Conservation (phyloP, 108 stramenopile genomes). For the Nitzschia sp. region DNA sequence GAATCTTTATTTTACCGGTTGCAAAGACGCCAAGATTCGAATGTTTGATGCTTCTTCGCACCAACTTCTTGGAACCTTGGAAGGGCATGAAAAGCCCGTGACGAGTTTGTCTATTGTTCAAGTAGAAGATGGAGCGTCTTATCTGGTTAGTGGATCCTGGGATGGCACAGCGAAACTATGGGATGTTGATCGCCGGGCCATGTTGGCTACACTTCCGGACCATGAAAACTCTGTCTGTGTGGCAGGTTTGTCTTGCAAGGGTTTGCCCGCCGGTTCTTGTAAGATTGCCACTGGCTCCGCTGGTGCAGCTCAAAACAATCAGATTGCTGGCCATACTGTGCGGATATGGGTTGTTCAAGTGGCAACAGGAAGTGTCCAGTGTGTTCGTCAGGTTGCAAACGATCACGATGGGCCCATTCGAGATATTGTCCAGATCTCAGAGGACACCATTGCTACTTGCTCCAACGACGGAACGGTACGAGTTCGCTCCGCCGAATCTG, state of each 20-base stretch:
- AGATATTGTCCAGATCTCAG: conserved; percentile 53
- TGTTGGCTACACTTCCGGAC: conserved; percentile 58
- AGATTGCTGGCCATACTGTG: conserved; percentile 60
- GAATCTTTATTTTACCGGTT: conserved; percentile 61
- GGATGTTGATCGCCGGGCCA: conserved; percentile 41
- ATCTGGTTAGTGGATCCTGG: conserved; percentile 79
- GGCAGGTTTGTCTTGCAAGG: conserved; percentile 41
- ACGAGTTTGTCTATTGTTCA: conserved; percentile 54
- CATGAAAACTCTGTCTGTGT: conserved; percentile 88
- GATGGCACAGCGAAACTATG: conserved; percentile 87
- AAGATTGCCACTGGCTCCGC: conserved; percentile 73
- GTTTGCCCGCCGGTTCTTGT: conserved; percentile 18
- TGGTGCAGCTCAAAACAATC: conserved; percentile 71
- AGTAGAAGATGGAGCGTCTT: conserved; percentile 8
- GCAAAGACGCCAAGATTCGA: conserved; percentile 76
- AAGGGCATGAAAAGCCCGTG: conserved; percentile 82
- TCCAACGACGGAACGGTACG: conserved; percentile 92
- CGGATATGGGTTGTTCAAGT: conserved; percentile 62
- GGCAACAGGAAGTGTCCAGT: conserved; percentile 38
- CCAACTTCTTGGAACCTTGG: conserved; percentile 38
- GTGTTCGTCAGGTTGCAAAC: conserved; percentile 47
- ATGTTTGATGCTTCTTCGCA: conserved; percentile 58
- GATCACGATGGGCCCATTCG: conserved; percentile 87
- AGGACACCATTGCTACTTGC: conserved; percentile 72
- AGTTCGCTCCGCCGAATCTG: conserved; percentile 78